These are phyloP conservation scores for Acer saccharum DNA, from an alignment of 345 rosid genomes.

Conservation along the genomic window DNA sequence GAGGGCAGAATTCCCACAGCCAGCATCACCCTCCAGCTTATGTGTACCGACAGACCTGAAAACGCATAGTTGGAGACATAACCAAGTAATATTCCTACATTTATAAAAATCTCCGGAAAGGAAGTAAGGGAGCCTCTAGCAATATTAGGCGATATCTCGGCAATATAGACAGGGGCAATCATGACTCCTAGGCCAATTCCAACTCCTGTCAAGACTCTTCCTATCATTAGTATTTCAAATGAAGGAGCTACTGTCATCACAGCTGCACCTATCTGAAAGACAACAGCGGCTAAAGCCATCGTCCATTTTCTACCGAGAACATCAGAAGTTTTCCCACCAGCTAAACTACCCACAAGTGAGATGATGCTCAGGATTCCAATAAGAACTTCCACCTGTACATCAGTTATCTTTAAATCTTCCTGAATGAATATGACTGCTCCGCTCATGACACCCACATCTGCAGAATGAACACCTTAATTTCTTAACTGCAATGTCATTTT, in stretches of 20 bases:
- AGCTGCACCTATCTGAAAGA: conserved; percentile 76
- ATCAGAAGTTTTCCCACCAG: conserved; percentile 86
- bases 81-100: conserved; percentile 83
- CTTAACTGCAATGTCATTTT: conserved; percentile 1
- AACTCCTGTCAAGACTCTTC: conserved; percentile 75
- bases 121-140: conserved; percentile 80
- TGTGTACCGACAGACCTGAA: conserved; percentile 65
- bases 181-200: conserved; percentile 91
- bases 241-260: conserved; percentile 81
- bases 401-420: conserved; percentile 74
- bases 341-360: conserved; percentile 85
- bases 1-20: conserved; percentile 92
- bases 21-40: conserved; percentile 92
- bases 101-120: conserved; percentile 84
- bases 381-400: conserved; percentile 80
- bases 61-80: conserved; percentile 88
- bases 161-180: conserved; percentile 90
- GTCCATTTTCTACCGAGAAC: conserved; percentile 89
- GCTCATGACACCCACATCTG: conserved; percentile 98
- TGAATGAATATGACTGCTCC: conserved; percentile 91
- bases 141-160: conserved; percentile 75
- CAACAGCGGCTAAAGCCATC: conserved; percentile 82
- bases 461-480: conserved; percentile 14
- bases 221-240: conserved; percentile 66
- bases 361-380: conserved; percentile 76